A percentile compares a stretch with the other conserved stretches of the same genome.
These are phyloP conservation scores for Arabis alpina DNA, from an alignment of 345 rosid genomes.

Conservation along the genomic window DNA sequence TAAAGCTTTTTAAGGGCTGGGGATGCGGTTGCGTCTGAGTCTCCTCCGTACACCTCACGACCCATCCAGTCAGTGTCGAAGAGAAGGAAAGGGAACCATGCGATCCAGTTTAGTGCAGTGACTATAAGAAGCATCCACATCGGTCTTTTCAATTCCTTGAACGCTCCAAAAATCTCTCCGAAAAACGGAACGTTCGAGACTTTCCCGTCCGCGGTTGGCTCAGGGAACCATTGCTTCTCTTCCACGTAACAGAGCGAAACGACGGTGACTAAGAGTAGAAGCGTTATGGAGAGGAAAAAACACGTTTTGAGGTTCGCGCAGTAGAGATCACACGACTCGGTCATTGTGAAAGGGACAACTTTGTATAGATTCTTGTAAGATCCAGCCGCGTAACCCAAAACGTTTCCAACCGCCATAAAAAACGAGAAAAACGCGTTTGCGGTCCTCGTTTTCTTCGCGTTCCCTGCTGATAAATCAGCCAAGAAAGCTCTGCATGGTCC, in stretches of 20 bases:
- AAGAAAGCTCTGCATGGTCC: constrained; percentile 87
- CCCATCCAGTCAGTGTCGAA: constrained; percentile 97
- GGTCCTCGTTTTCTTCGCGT: constrained; percentile 56
- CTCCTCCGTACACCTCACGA: constrained; percentile 85
- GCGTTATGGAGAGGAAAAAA: constrained; percentile 65
- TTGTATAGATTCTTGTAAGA: constrained; percentile 58
- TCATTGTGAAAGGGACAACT: constrained; percentile 65
- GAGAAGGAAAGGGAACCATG: constrained; percentile 86
- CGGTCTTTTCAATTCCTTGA: constrained; percentile 58
- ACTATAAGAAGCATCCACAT: constrained; percentile 80
- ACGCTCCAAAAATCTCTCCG: constrained; percentile 53
- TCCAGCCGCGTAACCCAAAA: constrained; percentile 83
- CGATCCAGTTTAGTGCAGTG: constrained; percentile 85
- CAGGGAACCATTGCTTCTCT: constrained; percentile 51
- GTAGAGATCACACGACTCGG: constrained; percentile 70
- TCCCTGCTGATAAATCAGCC: constrained; percentile 70
- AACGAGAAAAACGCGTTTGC: constrained; percentile 76
- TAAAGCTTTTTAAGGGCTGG: constrained; percentile 41
- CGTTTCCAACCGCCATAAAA: constrained; percentile 93
- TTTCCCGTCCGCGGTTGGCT: constrained; percentile 26
- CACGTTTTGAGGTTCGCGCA: constrained; percentile 91
- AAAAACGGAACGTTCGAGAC: constrained; percentile 30
- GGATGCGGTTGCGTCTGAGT: constrained; percentile 41
- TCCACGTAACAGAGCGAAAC: constrained; percentile 53
- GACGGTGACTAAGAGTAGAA: constrained; percentile 51